Percentiles rank a stretch among this genome's conserved stretches.
phyloP scores from a whole-genome alignment of 2,329 filamentous ascomycete species.

The Curvularia lunata region DNA sequence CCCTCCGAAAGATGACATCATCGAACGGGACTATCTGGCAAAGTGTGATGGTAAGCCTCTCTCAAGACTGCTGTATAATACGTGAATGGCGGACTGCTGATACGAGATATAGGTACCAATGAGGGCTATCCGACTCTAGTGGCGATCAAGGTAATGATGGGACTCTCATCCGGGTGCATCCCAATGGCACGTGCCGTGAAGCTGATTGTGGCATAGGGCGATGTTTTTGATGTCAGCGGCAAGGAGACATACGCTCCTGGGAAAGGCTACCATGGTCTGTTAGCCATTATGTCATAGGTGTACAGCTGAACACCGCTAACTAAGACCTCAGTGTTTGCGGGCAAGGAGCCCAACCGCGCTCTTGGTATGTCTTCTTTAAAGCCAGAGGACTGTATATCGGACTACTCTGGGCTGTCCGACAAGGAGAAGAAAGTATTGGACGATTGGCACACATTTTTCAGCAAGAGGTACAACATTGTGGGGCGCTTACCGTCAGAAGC shows the following conservation, averaged over 20 bases:
- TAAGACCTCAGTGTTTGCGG: constrained; percentile 78
- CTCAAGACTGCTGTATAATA: not conserved
- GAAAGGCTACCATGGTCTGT: constrained; percentile 83
- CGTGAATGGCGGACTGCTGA: constrained; percentile 5
- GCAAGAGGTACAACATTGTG: constrained; percentile 93
- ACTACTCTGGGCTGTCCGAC: constrained; percentile 83
- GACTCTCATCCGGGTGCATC: not conserved
- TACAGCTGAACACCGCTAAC: constrained; percentile 13
- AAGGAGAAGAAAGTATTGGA: constrained; percentile 84
- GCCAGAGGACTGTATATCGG: constrained; percentile 76
- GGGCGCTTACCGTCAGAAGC: constrained; percentile 54
- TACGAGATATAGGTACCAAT: constrained; percentile 62
- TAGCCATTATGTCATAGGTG: not conserved
- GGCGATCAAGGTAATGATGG: constrained; percentile 60
- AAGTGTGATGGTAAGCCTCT: constrained; percentile 76
- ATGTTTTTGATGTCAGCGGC: constrained; percentile 90
- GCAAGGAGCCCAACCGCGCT: constrained; percentile 93
- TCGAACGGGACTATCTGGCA: constrained; percentile 78
- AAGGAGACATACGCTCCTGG: constrained; percentile 85
- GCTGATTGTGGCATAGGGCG: constrained; percentile 65
- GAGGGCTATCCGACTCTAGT: constrained; percentile 66
- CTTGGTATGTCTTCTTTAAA: constrained; percentile 87
- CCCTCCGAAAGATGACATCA: constrained; percentile 86
- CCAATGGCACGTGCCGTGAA: not conserved
- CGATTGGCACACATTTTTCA: constrained; percentile 96